These are phyloP conservation scores for Trichophyton equinum DNA, from an alignment of 2,329 filamentous ascomycete genomes.

Conservation along the genomic window DNA sequence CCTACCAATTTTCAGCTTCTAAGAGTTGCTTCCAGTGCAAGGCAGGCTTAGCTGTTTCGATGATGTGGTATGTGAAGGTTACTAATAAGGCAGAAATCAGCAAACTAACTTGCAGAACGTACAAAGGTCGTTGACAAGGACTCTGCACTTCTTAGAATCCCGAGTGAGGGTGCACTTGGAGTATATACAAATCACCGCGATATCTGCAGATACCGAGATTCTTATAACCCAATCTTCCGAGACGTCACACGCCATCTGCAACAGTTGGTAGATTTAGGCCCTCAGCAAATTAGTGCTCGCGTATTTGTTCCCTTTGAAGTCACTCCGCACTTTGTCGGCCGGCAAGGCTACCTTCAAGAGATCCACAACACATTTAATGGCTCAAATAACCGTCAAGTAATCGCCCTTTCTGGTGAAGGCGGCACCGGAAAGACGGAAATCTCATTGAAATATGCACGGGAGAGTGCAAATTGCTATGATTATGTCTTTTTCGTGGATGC, in stretches of 20 bases:
- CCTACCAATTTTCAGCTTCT: background rate
- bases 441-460: conserved; percentile 5
- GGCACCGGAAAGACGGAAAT: conserved; percentile 6
- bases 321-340: conserved; percentile 3
- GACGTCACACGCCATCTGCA: background rate
- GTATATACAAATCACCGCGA: conserved; percentile 4
- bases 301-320: conserved; percentile 1
- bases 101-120: background rate
- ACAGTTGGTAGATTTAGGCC: background rate
- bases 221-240: background rate
- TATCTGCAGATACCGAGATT: background rate
- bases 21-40: background rate
- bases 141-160: conserved; percentile 3
- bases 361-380: conserved; percentile 2
- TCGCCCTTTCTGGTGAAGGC: conserved; percentile 3
- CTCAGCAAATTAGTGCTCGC: background rate
- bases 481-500: conserved; percentile 5
- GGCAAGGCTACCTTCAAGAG: background rate
- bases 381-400: background rate
- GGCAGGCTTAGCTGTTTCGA: background rate
- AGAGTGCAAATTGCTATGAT: conserved; percentile 2
- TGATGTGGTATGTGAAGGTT: background rate
- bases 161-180: background rate
- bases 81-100: background rate
- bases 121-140: conserved; percentile 5